phyloP scores from a whole-genome alignment of 345 rosid species.

The Gynandropsis gynandra region DNA sequence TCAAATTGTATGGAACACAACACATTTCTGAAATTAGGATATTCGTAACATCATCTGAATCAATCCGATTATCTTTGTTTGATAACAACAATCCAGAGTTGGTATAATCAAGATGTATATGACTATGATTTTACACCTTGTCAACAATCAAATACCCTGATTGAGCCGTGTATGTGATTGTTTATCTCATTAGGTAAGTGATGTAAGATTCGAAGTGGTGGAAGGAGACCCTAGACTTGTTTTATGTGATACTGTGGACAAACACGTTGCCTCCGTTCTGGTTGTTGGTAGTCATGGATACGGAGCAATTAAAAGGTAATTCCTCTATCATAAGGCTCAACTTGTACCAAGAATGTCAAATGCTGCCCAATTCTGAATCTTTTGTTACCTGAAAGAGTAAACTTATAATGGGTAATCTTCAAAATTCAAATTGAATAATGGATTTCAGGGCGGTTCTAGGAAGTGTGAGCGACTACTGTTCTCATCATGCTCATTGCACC shows the following conservation, averaged over 20 bases:
- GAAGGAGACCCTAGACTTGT: conserved; percentile 80
- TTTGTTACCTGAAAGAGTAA: no score
- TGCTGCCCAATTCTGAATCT: no score
- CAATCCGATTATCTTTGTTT: no score
- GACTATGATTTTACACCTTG: no score
- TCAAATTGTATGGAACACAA: background rate
- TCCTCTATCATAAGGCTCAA: no score
- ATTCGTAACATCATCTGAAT: background rate
- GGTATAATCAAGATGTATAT: no score
- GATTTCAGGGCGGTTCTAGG: conserved; percentile 67
- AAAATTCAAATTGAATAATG: no score
- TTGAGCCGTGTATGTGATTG: no score
- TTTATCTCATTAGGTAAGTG: conserved; percentile 35
- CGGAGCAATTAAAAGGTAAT: conserved; percentile 73
- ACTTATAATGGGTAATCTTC: no score
- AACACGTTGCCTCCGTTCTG: conserved; percentile 51
- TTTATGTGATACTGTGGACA: conserved; percentile 66
- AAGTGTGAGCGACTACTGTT: conserved; percentile 74
- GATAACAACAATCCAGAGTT: no score
- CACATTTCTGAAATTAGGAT: background rate
- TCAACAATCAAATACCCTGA: no score
- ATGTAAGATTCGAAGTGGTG: conserved; percentile 36
- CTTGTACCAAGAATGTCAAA: no score
- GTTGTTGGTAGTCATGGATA: conserved; percentile 82
- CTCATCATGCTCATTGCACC: conserved; percentile 82